Conservation (phyloP, 257 asterid species). For the Salvia rosmarinus region DNA sequence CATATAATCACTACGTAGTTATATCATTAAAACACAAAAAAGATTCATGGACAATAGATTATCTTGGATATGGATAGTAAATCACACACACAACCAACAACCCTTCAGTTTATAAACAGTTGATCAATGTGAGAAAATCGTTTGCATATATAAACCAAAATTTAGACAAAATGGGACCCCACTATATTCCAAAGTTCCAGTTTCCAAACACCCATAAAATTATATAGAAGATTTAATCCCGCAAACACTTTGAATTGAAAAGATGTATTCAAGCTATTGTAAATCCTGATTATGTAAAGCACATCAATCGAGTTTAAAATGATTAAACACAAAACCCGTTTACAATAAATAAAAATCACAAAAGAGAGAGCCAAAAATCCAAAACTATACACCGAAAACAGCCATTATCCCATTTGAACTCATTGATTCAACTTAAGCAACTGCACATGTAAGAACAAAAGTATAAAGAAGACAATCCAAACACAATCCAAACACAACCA, state of each 20-base stretch:
- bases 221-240: background rate
- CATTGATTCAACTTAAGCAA: slow-evolving; percentile 3
- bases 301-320: background rate
- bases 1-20: background rate
- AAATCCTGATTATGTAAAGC: background rate
- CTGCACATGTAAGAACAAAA: background rate
- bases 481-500: background rate
- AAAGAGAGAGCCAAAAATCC: background rate
- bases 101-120: slow-evolving; percentile 5
- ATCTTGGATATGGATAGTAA: background rate
- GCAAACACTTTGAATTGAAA: background rate
- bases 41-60: slow-evolving; percentile 4
- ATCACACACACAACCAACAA: background rate
- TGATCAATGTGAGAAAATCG: background rate
- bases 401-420: slow-evolving; percentile 7
- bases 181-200: slow-evolving; percentile 8
- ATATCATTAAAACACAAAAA: background rate
- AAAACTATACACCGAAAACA: background rate
- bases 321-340: background rate
- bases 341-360: background rate
- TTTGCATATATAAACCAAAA: background rate
- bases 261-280: background rate
- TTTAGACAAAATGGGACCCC: background rate
- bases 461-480: background rate
- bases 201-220: slow-evolving; percentile 23